phyloP scores from a whole-genome alignment of 2,329 filamentous ascomycete genomes.

The Xylariaceae sp. region DNA sequence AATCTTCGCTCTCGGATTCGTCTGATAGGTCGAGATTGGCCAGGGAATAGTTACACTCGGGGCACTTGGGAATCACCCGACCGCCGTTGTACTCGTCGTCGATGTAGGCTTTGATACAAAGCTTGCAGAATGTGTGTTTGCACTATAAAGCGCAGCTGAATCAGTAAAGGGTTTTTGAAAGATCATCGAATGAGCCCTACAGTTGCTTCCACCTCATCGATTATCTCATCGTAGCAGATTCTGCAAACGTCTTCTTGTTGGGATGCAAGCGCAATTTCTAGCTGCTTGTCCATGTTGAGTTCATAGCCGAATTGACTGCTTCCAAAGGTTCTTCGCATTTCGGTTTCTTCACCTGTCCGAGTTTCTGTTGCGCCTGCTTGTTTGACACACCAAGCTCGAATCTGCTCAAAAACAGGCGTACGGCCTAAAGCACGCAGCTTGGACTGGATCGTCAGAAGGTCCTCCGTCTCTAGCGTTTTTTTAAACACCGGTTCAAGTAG shows the following conservation, averaged over 20 bases:
- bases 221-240: conserved; percentile 7
- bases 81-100: neutral
- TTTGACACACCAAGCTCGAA: conserved; percentile 9
- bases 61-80: conserved; percentile 2
- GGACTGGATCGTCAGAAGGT: neutral
- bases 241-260: conserved; percentile 4
- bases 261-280: neutral
- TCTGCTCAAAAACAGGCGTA: conserved; percentile 2
- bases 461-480: neutral
- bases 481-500: conserved; percentile 9
- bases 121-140: conserved; percentile 7
- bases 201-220: neutral
- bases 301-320: conserved; percentile 10
- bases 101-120: conserved; percentile 1
- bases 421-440: neutral
- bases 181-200: neutral
- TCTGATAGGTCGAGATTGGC: neutral
- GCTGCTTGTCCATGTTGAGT: conserved; percentile 2
- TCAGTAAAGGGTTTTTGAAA: neutral
- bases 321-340: neutral
- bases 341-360: neutral
- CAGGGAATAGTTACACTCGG: conserved; percentile 4
- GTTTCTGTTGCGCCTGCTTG: neutral
- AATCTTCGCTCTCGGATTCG: neutral
- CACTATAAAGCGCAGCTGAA: conserved; percentile 1